Evolutionary conservation across 176 grass and related monocot genomes (phyloP).

Genomic region (Carex scoparia): DNA sequence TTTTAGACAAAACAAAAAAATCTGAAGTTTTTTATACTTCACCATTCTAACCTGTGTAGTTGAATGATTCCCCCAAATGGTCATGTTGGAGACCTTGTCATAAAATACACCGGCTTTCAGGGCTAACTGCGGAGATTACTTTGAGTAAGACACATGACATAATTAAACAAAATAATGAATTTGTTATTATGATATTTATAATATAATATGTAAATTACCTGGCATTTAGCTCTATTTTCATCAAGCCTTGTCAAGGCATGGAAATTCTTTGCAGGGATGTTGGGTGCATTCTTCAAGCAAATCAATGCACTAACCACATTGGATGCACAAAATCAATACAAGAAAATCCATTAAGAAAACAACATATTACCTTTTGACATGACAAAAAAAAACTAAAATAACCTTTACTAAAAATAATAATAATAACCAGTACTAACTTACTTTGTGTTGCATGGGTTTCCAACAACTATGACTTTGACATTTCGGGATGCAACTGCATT

Average conservation of each 20-base stretch:
- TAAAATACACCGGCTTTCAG: slow-evolving; percentile 97
- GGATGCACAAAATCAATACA: slow-evolving; percentile 10
- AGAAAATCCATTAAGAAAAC: neutral
- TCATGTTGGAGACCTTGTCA: slow-evolving; percentile 95
- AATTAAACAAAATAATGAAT: slow-evolving; percentile 8
- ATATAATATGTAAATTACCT: slow-evolving; percentile 41
- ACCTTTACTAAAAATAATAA: neutral
- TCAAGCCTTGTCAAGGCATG: slow-evolving; percentile 89
- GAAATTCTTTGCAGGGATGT: slow-evolving; percentile 81
- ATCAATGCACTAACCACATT: slow-evolving; percentile 68
- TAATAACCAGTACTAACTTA: slow-evolving; percentile 21
- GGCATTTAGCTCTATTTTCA: slow-evolving; percentile 99
- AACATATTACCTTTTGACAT: neutral
- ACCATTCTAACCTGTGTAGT: slow-evolving; percentile 83
- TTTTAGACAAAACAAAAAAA: neutral
- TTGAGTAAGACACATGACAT: slow-evolving; percentile 17
- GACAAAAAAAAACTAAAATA: neutral
- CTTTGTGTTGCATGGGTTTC: slow-evolving; percentile 99
- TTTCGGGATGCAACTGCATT: slow-evolving; percentile 82
- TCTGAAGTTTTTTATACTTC: neutral
- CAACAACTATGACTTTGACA: slow-evolving; percentile 81
- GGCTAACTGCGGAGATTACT: slow-evolving; percentile 55
- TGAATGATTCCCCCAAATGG: slow-evolving; percentile 98
- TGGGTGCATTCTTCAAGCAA: slow-evolving; percentile 90
- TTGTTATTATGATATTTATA: neutral